Percentiles rank a stretch among this genome's conserved stretches.
Conservation (phyloP, 108 stramenopile genomes). For the Cyclotella kingstonii region DNA sequence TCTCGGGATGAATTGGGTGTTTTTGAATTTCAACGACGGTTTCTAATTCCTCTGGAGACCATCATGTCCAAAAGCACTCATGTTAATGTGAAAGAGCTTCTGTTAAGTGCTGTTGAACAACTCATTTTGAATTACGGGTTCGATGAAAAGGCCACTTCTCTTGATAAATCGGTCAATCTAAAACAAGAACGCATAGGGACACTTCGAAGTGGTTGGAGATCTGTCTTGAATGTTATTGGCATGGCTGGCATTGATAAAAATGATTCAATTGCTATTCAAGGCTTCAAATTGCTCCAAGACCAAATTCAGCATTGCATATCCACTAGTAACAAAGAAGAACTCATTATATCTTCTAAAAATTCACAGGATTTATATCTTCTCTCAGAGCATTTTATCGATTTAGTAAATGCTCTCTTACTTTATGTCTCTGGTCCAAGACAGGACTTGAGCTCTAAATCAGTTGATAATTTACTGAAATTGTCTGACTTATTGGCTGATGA, state of each 20-base stretch:
- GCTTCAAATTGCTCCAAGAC: slow-evolving; percentile 61
- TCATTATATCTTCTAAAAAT: slow-evolving; percentile 13
- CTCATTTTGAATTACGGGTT: slow-evolving; percentile 79
- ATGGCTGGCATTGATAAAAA: slow-evolving; percentile 80
- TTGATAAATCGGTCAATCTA: slow-evolving; percentile 1
- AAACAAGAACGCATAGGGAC: slow-evolving; percentile 33
- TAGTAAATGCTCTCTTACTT: slow-evolving; percentile 84
- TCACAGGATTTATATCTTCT: slow-evolving; percentile 41
- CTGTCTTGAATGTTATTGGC: slow-evolving; percentile 88
- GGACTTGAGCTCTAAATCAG: slow-evolving; percentile 70
- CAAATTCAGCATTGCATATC: slow-evolving; percentile 55
- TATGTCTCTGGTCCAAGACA: slow-evolving; percentile 86
- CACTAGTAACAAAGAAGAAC: slow-evolving; percentile 1
- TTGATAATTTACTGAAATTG: slow-evolving; percentile 61
- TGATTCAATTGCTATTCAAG: slow-evolving; percentile 67
- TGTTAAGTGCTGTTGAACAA: slow-evolving; percentile 90
- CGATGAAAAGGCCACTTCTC: slow-evolving; percentile 18
- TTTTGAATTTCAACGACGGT: slow-evolving; percentile 96
- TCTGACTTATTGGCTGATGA: slow-evolving; percentile 61
- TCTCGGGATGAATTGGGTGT: slow-evolving; percentile 89
- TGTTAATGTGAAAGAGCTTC: slow-evolving; percentile 84
- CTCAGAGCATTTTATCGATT: slow-evolving; percentile 87
- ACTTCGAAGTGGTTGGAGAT: slow-evolving; percentile 92
- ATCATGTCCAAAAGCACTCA: slow-evolving; percentile 77
- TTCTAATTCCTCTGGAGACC: slow-evolving; percentile 91